Evolutionary conservation across 1,139 yeast genomes (phyloP), one percentile per base, ranked within the genome.

Genomic region (Hansenula sp.): DNA sequence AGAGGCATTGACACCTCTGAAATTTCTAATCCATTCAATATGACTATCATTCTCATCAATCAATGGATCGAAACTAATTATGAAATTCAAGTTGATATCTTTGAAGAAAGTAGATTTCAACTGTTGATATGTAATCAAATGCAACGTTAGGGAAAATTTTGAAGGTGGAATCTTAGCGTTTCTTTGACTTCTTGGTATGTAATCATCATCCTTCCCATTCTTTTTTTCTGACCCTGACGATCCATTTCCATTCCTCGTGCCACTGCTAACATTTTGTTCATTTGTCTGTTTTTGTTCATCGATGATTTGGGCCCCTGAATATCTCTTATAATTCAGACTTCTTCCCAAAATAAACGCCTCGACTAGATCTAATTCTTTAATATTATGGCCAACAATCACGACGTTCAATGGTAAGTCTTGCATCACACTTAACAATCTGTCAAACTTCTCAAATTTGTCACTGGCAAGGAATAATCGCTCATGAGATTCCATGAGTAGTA

Each of bases 281-380:
- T 12, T 5, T 28, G 31, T 12, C 11, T 19, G 27, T 10, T 34
- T 28, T 32, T 18, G 40, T 17, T 16, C 25, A 5, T 34, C 28
- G 2, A 37, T n/a, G 12, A 38, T 29, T 41, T 81, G 77, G 2
- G 79, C 70, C 15, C 85, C 83, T 35, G 86, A 78, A 46, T 80
- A 71, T 54, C 88, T 74, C 48, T 73, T 73, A 56, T 83, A 81
- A 47, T 71, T 69, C 27, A 81, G 60, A 33, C 68, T 62, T 54
- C 84, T 79, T 0, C 93, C 93, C 27, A 84, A 68, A 17, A 84
- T 60, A 21, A 81, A 64, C 0, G 88, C 84, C 58, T 85, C 94
- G 4, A 85, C 70, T 36, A 84, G 63, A 55, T 85, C 94, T 54
- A 85, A 62, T 57, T 84, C 93, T 54, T 83, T 81, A 31, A 82